Evolutionary conservation across 2,329 filamentous ascomycete species (phyloP), one percentile per base, ranked within the genome.

Genomic region (Harringtonia lauricola): DNA sequence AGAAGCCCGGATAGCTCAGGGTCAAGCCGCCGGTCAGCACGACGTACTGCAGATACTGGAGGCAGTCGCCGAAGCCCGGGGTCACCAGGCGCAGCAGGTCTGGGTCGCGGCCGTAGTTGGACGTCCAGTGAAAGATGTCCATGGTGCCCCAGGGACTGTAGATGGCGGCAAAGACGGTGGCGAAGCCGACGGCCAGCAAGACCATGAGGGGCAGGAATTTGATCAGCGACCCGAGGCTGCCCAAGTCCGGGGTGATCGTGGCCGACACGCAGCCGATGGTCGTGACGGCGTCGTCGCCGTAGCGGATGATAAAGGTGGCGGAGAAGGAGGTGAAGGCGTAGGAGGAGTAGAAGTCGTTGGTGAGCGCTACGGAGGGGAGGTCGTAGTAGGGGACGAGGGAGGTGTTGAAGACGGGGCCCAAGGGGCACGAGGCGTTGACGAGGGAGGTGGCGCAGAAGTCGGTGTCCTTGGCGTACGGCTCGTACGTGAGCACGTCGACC

Each of bases 1-100:
- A 98, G 59, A 85, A 98, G 12, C 92, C 92, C 1, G 92, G 92
- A 56, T 96, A 98, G 52, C 82, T 79, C 50, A 98, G 69, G 8
- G 83, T 87, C 46, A 98, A 69, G 31, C 83, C 81, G n/a, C 90
- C 90, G 0, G 88, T 92, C 46, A 98, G 66, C 19, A 86, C 81
- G 43, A 92, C 72, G 54, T 95, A 98, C 58, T 98, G 92, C 17
- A 98, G 85, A 60, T 98, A 96, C 62, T 96, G 89, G 44, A 98
- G 71, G 57, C 92, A 98, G 59, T 98, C 92, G 8, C 87, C 88
- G 59, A 98, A 96, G 1, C 92, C 92, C 6, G 92, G 92, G 0
- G 92, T 98, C 29, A 98, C 87, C 39, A 98, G 71, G 44, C 92
- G 81, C 43, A 98, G 70, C 51, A 95, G 69, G 64, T 98, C 92